Conservation (phyloP, 441 rosid species). For the Manihot esculenta region DNA sequence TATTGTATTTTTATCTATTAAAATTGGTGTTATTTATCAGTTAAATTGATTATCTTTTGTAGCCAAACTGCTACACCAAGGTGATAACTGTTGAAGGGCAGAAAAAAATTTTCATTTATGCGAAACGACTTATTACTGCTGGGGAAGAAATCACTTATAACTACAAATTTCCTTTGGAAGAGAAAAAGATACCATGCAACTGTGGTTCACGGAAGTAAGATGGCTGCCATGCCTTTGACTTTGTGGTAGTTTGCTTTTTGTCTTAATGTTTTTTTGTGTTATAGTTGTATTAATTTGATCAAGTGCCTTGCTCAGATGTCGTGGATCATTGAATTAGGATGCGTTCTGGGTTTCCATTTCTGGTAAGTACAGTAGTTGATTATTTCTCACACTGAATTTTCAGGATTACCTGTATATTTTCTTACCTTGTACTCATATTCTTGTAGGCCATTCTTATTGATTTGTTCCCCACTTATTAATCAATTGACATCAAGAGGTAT, state of each 20-base stretch:
- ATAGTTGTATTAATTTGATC: conserved; percentile 3
- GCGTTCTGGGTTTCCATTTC: conserved; percentile 22
- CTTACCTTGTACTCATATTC: conserved; percentile 7
- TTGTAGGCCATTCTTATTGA: conserved; percentile 18
- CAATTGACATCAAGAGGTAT: background rate
- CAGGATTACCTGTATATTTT: background rate
- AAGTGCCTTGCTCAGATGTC: conserved; percentile 59
- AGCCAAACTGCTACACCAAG: conserved; percentile 99
- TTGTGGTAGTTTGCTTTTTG: conserved; percentile 1
- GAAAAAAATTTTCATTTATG: conserved; percentile 93
- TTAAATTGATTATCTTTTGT: conserved; percentile 32
- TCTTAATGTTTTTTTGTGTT: conserved; percentile 9
- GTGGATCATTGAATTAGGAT: conserved; percentile 87
- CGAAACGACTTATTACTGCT: conserved; percentile 77
- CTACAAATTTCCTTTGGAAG: conserved; percentile 98
- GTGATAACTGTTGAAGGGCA: conserved; percentile 92
- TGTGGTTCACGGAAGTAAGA: conserved; percentile 93
- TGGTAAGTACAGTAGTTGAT: conserved; percentile 27
- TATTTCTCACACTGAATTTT: conserved; percentile 16
- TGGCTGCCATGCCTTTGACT: conserved; percentile 20
- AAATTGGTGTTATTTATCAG: conserved; percentile 26
- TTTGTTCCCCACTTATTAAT: background rate
- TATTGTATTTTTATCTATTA: conserved; percentile 17
- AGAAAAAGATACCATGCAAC: conserved; percentile 94
- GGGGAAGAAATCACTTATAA: conserved; percentile 98